These are phyloP conservation scores for Cercospora sojina DNA, from an alignment of 2,329 filamentous ascomycete species.

Conservation along the genomic window DNA sequence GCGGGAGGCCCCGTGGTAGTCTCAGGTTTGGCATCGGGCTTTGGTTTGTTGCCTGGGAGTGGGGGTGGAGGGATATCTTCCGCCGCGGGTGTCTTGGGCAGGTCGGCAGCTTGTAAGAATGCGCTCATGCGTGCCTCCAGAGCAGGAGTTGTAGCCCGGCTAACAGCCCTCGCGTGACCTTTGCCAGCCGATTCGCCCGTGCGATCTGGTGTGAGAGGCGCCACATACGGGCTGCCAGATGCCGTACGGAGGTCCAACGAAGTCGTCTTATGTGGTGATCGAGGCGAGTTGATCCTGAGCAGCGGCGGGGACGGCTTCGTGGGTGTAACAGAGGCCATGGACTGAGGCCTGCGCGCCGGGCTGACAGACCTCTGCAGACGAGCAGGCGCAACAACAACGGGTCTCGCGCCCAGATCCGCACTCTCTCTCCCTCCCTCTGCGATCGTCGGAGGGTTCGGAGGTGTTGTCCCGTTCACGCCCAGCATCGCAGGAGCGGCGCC, in stretches of 20 bases:
- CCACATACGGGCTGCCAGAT: conserved; percentile 16
- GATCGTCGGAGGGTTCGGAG: conserved; percentile 7
- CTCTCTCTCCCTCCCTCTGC: conserved; percentile 12
- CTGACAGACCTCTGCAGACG: conserved; percentile 31
- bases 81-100: conserved; percentile 6
- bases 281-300: conserved; percentile 68
- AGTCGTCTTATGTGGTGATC: conserved; percentile 54
- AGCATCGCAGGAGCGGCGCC: conserved; percentile 11
- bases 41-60: conserved; percentile 5
- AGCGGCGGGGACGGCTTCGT: conserved; percentile 58
- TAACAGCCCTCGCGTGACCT: conserved; percentile 41
- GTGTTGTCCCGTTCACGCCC: conserved; percentile 2
- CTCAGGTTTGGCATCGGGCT: conserved; percentile 17
- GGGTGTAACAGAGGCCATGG: conserved; percentile 50
- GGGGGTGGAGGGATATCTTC: conserved; percentile 4
- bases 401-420: conserved; percentile 14
- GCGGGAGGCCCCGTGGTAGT: conserved; percentile 61
- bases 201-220: conserved; percentile 28
- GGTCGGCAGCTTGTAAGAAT: conserved; percentile 34
- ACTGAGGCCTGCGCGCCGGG: conserved; percentile 46
- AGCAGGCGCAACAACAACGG: conserved; percentile 5
- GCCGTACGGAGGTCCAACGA: conserved; percentile 24
- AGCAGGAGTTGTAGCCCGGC: conserved; percentile 44
- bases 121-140: conserved; percentile 42
- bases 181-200: conserved; percentile 32